Conservation (phyloP, 805 yeast genomes). For the Aciculoconidium aculeatum region DNA sequence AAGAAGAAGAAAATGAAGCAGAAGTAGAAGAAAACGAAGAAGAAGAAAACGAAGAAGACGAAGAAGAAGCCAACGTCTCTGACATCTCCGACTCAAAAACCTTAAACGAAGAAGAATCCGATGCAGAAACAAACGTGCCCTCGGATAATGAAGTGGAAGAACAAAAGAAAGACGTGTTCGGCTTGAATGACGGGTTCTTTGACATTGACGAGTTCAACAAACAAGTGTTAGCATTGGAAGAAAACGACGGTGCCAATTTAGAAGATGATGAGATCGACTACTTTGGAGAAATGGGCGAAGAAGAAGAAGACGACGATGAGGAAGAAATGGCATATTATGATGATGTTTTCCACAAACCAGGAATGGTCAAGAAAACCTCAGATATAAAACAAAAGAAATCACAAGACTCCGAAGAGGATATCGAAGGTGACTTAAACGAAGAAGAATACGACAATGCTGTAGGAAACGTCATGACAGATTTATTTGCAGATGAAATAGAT, state of each 20-base stretch:
- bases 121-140: slow-evolving; percentile 10
- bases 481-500: slow-evolving; percentile 42
- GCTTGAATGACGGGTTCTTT: slow-evolving; percentile 79
- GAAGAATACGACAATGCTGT: slow-evolving; percentile 59
- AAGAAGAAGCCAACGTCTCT: slow-evolving; percentile 12
- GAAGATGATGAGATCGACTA: slow-evolving; percentile 39
- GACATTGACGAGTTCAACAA: slow-evolving; percentile 78
- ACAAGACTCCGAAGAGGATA: slow-evolving; percentile 32
- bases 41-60: slow-evolving; percentile 18
- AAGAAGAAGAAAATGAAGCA: slow-evolving; percentile 16
- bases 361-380: slow-evolving; percentile 16
- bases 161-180: slow-evolving; percentile 44
- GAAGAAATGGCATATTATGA: slow-evolving; percentile 51
- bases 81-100: slow-evolving; percentile 9
- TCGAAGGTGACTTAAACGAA: slow-evolving; percentile 39
- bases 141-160: slow-evolving; percentile 7
- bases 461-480: slow-evolving; percentile 56
- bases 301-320: slow-evolving; percentile 36
- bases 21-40: slow-evolving; percentile 5
- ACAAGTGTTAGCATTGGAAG: slow-evolving; percentile 64
- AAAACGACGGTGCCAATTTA: slow-evolving; percentile 30
- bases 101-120: slow-evolving; percentile 20
- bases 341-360: slow-evolving; percentile 57
- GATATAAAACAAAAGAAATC: slow-evolving; percentile 19
- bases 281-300: slow-evolving; percentile 43